Conservation (phyloP, 1,284 basidiomycete genomes). For the Heimioporus retisporus region DNA sequence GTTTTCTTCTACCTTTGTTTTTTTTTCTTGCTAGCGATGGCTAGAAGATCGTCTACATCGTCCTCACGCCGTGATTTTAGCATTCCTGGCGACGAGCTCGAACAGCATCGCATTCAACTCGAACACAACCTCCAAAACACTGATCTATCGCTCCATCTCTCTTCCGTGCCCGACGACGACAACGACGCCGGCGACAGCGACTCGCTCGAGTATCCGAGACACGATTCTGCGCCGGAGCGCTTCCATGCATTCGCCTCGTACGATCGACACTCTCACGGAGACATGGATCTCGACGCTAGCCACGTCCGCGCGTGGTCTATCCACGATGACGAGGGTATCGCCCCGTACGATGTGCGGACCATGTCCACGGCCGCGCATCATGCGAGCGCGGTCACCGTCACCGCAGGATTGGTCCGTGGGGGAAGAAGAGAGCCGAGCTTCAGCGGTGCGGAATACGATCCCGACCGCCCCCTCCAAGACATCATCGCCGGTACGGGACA, state of each 20-base stretch:
- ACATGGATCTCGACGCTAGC: slow-evolving; percentile 63
- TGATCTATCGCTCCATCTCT: slow-evolving; percentile 75
- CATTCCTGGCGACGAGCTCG: slow-evolving; percentile 76
- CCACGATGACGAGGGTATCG: slow-evolving; percentile 71
- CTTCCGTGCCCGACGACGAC: slow-evolving; percentile 53
- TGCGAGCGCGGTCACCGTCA: slow-evolving; percentile 87
- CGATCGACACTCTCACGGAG: slow-evolving; percentile 65
- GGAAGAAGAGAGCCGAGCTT: slow-evolving; percentile 65
- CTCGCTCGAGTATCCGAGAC: slow-evolving; percentile 76
- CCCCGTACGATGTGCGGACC: slow-evolving; percentile 73
- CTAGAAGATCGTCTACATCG: slow-evolving; percentile 30
- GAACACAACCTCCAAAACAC: slow-evolving; percentile 80
- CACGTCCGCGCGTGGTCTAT: slow-evolving; percentile 73
- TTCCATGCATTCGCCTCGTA: slow-evolving; percentile 69
- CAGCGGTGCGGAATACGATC: slow-evolving; percentile 88
- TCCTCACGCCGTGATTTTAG: slow-evolving; percentile 40
- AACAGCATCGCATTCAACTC: slow-evolving; percentile 76
- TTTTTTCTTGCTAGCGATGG: slow-evolving; percentile 28
- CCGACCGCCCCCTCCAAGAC: slow-evolving; percentile 82
- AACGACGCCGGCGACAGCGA: slow-evolving; percentile 49
- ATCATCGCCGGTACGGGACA: slow-evolving; percentile 71
- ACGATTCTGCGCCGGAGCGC: slow-evolving; percentile 64
- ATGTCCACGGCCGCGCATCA: slow-evolving; percentile 89
- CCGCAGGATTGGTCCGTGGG: slow-evolving; percentile 73
- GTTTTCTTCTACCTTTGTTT: slow-evolving; percentile 12